Conservation (phyloP, 2,329 filamentous ascomycete genomes). For the Ophiognomonia clavigignenti-juglandacearum region DNA sequence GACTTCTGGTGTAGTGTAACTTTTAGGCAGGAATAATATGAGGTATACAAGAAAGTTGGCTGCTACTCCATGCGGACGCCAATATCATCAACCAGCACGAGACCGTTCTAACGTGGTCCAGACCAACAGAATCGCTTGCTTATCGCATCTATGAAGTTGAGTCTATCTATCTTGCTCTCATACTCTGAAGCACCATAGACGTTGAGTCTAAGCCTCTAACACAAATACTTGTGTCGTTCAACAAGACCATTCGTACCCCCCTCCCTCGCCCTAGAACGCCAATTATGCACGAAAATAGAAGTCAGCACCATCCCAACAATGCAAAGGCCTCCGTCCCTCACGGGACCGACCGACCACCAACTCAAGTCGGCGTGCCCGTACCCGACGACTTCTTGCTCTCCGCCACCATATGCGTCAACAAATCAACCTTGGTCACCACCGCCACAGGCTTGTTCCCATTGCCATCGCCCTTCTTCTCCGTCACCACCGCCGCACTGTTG, state of each 20-base stretch:
- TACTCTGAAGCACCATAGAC: too few relatives aligned
- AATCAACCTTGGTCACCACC: conserved; percentile 93
- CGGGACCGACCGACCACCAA: background rate
- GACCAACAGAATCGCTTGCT: background rate
- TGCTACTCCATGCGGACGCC: too few relatives aligned
- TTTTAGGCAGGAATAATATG: too few relatives aligned
- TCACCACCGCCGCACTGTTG: conserved; percentile 95
- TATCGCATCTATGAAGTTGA: conserved; percentile 9
- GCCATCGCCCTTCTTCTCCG: conserved; percentile 60
- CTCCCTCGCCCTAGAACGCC: too few relatives aligned
- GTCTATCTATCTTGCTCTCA: conserved; percentile 9
- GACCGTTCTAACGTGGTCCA: background rate
- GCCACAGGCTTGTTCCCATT: conserved; percentile 72
- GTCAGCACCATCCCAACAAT: background rate
- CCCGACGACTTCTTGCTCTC: conserved; percentile 35
- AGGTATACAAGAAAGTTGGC: too few relatives aligned
- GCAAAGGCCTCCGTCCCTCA: conserved; percentile 2
- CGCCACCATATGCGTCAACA: conserved; percentile 88
- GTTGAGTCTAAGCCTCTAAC: conserved; percentile 26
- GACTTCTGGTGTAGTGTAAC: too few relatives aligned
- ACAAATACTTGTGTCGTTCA: conserved; percentile 12
- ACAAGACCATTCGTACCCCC: conserved; percentile 17
- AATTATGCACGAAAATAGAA: conserved; percentile 5
- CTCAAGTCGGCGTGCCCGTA: conserved; percentile 13
- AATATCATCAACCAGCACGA: background rate